Conservation (phyloP, 2,329 filamentous ascomycete genomes). For the Chrysoporthe austroafricana region DNA sequence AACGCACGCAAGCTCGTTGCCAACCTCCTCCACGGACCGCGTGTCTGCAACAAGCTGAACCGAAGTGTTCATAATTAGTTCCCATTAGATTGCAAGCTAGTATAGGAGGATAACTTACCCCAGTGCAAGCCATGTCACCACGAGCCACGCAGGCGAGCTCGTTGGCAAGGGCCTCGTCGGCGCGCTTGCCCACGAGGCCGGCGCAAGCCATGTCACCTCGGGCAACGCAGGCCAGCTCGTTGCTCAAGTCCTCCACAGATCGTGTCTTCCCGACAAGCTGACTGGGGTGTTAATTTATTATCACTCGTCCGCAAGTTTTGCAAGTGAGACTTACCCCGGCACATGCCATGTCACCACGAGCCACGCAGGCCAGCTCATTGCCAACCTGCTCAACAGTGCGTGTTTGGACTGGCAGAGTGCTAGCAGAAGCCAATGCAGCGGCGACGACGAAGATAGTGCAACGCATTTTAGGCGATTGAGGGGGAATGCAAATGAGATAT, state of each 20-base stretch:
- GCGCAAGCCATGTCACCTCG: not conserved
- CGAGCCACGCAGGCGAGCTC: not conserved
- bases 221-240: not conserved
- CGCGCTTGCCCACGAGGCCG: not conserved
- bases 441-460: not conserved
- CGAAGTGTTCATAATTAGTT: not conserved
- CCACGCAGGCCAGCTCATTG: not conserved
- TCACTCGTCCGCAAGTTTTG: not conserved
- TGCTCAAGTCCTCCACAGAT: not conserved
- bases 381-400: not conserved
- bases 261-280: not conserved
- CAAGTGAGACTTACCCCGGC: not conserved
- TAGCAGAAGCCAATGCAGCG: not conserved
- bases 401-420: not conserved
- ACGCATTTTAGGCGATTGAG: not conserved
- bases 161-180: not conserved
- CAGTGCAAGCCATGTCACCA: not conserved
- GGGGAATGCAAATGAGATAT: not conserved
- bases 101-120: not conserved
- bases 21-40: not conserved
- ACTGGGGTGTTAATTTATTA: not conserved
- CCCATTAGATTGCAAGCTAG: too few species aligned
- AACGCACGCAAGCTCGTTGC: not conserved
- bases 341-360: not conserved
- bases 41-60: not conserved